Evolutionary conservation across 2,329 filamentous ascomycete genomes (phyloP).

Genomic region (Helotiales sp.): DNA sequence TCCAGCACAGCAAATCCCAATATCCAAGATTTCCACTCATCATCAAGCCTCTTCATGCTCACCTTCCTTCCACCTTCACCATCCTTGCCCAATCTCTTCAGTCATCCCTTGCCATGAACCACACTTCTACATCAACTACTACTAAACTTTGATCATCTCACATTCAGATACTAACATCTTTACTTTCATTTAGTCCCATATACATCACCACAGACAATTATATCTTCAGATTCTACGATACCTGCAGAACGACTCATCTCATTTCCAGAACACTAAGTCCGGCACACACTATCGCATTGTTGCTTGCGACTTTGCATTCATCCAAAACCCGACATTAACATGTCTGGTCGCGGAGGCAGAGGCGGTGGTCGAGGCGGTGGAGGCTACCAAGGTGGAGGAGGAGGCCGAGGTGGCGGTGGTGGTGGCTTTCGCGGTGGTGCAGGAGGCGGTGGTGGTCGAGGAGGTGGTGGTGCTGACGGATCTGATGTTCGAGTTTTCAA

Average conservation of each 20-base stretch:
- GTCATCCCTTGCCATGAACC: neutral
- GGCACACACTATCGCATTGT: neutral
- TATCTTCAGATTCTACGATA: too few relatives aligned
- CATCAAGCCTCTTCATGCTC: neutral
- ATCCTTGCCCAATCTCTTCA: neutral
- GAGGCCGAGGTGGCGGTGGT: constrained; percentile 30
- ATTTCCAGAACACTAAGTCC: neutral
- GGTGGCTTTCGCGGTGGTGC: constrained; percentile 32
- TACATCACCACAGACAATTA: neutral
- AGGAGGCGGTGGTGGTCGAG: constrained; percentile 23
- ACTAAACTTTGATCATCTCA: neutral
- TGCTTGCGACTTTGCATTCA: neutral
- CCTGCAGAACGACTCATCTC: neutral
- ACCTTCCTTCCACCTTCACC: neutral
- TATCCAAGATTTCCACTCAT: neutral
- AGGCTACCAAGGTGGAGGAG: constrained; percentile 33
- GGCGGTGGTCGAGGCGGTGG: constrained; percentile 30
- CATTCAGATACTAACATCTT: neutral
- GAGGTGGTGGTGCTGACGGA: constrained; percentile 33
- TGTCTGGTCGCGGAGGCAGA: constrained; percentile 10
- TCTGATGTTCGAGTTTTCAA: constrained; percentile 24
- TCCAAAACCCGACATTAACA: neutral
- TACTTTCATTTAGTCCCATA: neutral
- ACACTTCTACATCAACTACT: neutral
- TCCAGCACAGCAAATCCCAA: neutral